phyloP scores from a whole-genome alignment of 2,329 filamentous ascomycete genomes.

The Thielaviopsis musarum region DNA sequence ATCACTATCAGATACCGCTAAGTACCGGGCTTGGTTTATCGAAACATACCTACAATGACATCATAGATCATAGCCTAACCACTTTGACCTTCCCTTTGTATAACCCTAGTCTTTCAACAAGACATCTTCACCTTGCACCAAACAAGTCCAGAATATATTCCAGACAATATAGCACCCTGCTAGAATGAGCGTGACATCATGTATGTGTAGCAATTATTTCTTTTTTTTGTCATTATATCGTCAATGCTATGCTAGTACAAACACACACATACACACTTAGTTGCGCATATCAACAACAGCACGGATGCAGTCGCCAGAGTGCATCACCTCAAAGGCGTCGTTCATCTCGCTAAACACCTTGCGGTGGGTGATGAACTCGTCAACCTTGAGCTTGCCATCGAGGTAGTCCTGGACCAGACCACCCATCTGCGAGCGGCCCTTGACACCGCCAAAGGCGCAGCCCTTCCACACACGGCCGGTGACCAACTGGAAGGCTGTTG shows the following conservation, averaged over 20 bases:
- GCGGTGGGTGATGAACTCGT: conserved; percentile 97
- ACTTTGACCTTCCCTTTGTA: too few relatives aligned
- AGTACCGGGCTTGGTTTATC: background rate
- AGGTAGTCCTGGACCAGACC: conserved; percentile 81
- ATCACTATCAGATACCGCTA: background rate
- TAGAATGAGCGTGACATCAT: background rate
- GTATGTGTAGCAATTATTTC: background rate
- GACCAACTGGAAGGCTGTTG: conserved; percentile 85
- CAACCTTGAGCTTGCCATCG: conserved; percentile 80
- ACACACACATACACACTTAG: conserved; percentile 5
- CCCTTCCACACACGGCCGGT: conserved; percentile 97
- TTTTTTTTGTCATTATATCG: conserved; percentile 1
- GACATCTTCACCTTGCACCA: too few relatives aligned
- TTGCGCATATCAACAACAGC: conserved; percentile 61
- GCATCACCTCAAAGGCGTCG: conserved; percentile 82
- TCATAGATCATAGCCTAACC: background rate
- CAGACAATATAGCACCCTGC: background rate
- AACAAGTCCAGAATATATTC: background rate
- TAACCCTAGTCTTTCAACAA: too few relatives aligned
- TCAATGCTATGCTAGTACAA: background rate
- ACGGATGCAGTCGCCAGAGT: conserved; percentile 89
- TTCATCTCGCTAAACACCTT: conserved; percentile 74
- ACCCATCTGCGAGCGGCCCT: conserved; percentile 84
- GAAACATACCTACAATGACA: background rate
- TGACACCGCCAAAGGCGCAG: conserved; percentile 95